phyloP scores from a whole-genome alignment of 176 grass and related monocot species.

The Tillandsia fasciculata region DNA sequence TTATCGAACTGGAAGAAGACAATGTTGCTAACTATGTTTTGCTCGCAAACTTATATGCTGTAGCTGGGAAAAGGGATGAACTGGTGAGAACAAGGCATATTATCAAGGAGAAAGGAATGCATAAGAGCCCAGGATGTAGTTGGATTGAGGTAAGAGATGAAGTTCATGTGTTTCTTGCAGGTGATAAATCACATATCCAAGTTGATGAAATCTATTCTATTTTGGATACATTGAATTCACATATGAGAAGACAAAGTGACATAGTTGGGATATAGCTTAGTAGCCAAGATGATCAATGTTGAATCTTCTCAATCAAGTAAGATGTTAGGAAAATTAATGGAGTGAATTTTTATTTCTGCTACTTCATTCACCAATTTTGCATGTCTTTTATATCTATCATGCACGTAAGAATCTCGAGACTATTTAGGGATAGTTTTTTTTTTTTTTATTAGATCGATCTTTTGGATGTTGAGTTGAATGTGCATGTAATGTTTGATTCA shows the following conservation, averaged over 20 bases:
- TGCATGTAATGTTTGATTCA: too few species aligned
- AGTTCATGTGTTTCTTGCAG: slow-evolving; percentile 25
- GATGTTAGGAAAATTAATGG: too few species aligned
- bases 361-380: too few species aligned
- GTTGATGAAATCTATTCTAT: slow-evolving; percentile 15
- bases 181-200: slow-evolving; percentile 17
- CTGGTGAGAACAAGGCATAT: slow-evolving; percentile 19
- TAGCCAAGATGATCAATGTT: neutral
- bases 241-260: slow-evolving; percentile 14
- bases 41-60: slow-evolving; percentile 27
- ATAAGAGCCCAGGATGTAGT: slow-evolving; percentile 29
- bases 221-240: slow-evolving; percentile 9
- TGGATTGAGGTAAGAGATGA: slow-evolving; percentile 22
- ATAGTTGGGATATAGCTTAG: neutral
- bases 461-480: too few species aligned
- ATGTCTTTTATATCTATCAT: too few species aligned
- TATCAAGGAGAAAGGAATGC: slow-evolving; percentile 24
- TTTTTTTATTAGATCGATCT: too few species aligned
- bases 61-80: slow-evolving; percentile 17
- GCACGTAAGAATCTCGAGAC: too few species aligned
- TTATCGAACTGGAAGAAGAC: slow-evolving; percentile 21
- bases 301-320: too few species aligned
- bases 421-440: too few species aligned
- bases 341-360: too few species aligned
- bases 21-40: slow-evolving; percentile 24